Evolutionary conservation across 352 stramenopile genomes (phyloP).

Genomic region (Phytopythium oedochilum): DNA sequence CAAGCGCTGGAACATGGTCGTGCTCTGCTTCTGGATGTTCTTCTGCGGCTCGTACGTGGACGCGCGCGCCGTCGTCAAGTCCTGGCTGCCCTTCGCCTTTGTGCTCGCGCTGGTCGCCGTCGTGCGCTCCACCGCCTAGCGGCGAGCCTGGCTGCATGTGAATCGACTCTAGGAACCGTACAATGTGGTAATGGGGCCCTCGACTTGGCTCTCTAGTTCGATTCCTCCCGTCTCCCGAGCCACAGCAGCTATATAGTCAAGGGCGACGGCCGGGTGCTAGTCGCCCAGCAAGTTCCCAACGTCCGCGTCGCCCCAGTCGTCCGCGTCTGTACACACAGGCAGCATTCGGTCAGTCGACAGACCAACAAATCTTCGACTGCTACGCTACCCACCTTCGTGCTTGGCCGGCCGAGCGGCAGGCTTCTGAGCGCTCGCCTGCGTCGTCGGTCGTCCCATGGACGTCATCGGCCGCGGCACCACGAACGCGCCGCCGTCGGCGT

Average conservation of each 20-base stretch:
- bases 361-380: background rate
- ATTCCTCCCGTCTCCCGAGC: background rate
- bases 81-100: slow-evolving; percentile 31
- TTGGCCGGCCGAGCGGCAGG: slow-evolving; percentile 25
- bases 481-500: slow-evolving; percentile 31
- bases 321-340: slow-evolving; percentile 33
- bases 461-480: slow-evolving; percentile 30
- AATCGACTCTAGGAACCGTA: background rate
- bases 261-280: slow-evolving; percentile 12
- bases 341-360: slow-evolving; percentile 6
- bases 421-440: slow-evolving; percentile 28
- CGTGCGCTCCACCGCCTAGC: slow-evolving; percentile 18
- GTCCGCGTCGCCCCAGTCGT: slow-evolving; percentile 80
- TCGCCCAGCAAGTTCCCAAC: slow-evolving; percentile 73
- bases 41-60: slow-evolving; percentile 57
- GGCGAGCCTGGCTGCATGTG: background rate
- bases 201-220: background rate
- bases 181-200: background rate
- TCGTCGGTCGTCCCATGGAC: slow-evolving; percentile 22
- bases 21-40: slow-evolving; percentile 83
- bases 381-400: slow-evolving; percentile 43
- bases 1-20: slow-evolving; percentile 76
- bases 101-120: slow-evolving; percentile 21
- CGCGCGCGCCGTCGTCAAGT: slow-evolving; percentile 25
- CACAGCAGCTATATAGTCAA: background rate